phyloP scores from a whole-genome alignment of 345 rosid genomes.

The Luvunga scandens region DNA sequence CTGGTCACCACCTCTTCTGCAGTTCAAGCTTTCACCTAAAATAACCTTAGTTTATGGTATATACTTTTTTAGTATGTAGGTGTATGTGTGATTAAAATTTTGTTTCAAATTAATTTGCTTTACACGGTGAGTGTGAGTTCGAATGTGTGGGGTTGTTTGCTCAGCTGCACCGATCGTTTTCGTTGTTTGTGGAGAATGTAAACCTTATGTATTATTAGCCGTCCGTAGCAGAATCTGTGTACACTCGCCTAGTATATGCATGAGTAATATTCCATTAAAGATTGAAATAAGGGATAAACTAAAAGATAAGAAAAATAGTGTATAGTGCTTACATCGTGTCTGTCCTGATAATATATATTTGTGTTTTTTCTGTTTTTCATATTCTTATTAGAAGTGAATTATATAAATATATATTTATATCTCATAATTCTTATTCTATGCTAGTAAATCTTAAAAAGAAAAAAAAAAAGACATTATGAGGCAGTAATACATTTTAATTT shows the following conservation, averaged over 20 bases:
- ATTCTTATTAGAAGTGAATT: too few species aligned
- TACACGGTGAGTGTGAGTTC: not conserved
- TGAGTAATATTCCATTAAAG: too few species aligned
- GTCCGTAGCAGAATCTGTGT: not conserved
- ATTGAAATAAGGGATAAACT: too few species aligned
- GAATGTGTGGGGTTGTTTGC: not conserved
- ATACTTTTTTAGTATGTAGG: slow-evolving; percentile 16
- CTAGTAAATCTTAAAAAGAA: too few species aligned
- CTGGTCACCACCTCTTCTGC: slow-evolving; percentile 88
- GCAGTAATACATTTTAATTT: too few species aligned
- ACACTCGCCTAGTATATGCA: not conserved
- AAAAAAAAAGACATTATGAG: too few species aligned
- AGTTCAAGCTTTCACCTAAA: slow-evolving; percentile 52
- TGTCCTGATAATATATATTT: too few species aligned
- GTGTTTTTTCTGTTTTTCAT: too few species aligned
- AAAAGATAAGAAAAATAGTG: too few species aligned
- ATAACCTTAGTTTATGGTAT: slow-evolving; percentile 12
- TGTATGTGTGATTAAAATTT: slow-evolving; percentile 2
- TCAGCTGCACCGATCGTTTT: not conserved
- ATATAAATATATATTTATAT: not conserved
- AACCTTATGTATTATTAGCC: not conserved
- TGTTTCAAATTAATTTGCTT: not conserved
- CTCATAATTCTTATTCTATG: too few species aligned
- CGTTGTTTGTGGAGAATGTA: too few species aligned
- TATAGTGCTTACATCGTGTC: rapidly evolving